Base-by-base conservation (phyloP, 2,329 filamentous ascomycete species). In the Kalaharituber pfeilii region DNA sequence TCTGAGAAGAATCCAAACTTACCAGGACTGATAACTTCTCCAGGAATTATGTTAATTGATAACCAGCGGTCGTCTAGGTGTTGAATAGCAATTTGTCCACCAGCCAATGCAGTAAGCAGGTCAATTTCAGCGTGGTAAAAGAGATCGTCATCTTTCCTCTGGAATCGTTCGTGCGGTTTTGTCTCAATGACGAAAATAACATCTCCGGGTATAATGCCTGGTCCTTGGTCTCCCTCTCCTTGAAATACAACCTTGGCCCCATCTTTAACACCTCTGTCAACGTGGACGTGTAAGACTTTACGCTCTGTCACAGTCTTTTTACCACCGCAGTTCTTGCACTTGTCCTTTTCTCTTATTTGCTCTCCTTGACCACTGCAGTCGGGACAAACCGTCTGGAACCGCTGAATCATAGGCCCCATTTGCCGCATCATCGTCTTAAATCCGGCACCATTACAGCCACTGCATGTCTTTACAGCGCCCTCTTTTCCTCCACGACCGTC, bases 381-480 rank as follows among this genome's bases (percentile, higher is more conserved):
- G 26, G 88, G 85, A 78, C 91, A 98, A 65, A 95, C 88, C 27
- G 89, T 96, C 76, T 98, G 91, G 80, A 98, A 98, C 56, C 91
- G 86, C 74, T 98, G 93, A 64, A 98, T 96, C 91, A 98, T 98
- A 57, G 91, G 91, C 51, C 91, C 91, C 88, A 98, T 96, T 73
- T 98, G 91, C 68, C 93, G 84, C 91, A 98, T 95, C 89, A 98
- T 96, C 39, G 86, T 95, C 83, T 96, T 96, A 85, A 95, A 94
- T 71, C 91, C 91, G 60, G 84, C 80, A 62, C 91, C 91, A 65
- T 94, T 86, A 70, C 91, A 98, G 66, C 86, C 84, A 39, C 79
- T 67, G 71, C 91, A 98, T 66, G 84, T 85, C 74, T 88, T 89
- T 61, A 96, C 89, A n/a, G 91, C 86, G 60, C 91, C 91, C 62